These are phyloP conservation scores for Neoboletus brunneissimus DNA, from an alignment of 768 basidiomycete species.

Conservation along the genomic window DNA sequence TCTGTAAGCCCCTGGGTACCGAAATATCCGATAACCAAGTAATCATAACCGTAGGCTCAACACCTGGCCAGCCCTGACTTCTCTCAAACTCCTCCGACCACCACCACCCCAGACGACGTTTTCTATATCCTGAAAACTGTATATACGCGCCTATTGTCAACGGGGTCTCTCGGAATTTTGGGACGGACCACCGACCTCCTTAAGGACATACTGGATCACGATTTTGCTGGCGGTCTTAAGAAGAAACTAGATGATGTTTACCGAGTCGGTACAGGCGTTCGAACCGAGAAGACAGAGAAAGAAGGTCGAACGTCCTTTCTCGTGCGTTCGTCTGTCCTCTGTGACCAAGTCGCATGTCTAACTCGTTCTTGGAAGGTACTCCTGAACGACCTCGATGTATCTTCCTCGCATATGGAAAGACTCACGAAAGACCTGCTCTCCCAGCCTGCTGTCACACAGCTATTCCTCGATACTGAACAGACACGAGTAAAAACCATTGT, in stretches of 20 bases:
- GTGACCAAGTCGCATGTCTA: neutral
- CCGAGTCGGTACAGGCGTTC: conserved; percentile 48
- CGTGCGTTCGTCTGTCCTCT: conserved; percentile 45
- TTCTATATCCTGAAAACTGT: conserved; percentile 94
- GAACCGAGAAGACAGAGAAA: conserved; percentile 74
- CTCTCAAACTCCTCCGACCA: conserved; percentile 58
- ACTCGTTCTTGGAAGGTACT: conserved; percentile 53
- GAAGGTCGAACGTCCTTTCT: conserved; percentile 81
- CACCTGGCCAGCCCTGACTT: conserved; percentile 74
- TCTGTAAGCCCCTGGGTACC: neutral
- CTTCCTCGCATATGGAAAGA: conserved; percentile 84
- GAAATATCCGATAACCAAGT: neutral
- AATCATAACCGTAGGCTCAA: conserved; percentile 77
- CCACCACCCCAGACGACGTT: conserved; percentile 87
- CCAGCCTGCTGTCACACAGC: conserved; percentile 56
- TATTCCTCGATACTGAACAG: conserved; percentile 63
- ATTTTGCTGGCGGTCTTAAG: conserved; percentile 78
- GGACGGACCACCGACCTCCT: conserved; percentile 60
- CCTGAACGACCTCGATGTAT: conserved; percentile 93
- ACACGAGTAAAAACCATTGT: conserved; percentile 46
- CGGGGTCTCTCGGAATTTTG: conserved; percentile 62
- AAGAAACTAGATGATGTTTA: conserved; percentile 89
- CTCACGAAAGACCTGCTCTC: conserved; percentile 63
- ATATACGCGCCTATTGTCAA: conserved; percentile 71
- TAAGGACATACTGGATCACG: conserved; percentile 73